These are phyloP conservation scores for Monosporozyma siamensis DNA, from an alignment of 805 yeast species.

Conservation along the genomic window DNA sequence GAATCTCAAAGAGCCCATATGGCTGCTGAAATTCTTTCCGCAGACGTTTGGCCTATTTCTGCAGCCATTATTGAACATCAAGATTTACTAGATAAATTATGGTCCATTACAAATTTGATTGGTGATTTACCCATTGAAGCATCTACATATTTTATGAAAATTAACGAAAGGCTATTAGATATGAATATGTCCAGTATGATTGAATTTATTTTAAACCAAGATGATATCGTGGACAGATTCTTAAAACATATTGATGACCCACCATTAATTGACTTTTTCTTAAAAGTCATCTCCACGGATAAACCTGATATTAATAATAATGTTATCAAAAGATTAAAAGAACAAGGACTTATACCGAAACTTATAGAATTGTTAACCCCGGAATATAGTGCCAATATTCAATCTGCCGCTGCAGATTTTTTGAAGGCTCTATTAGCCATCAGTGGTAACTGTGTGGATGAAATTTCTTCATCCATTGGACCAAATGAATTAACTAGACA, in stretches of 20 bases:
- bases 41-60: constrained; percentile 90
- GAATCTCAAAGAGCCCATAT: constrained; percentile 45
- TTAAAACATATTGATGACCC: constrained; percentile 85
- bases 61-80: constrained; percentile 78
- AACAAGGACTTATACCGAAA: constrained; percentile 64
- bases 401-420: constrained; percentile 92
- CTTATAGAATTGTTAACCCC: constrained; percentile 66
- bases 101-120: constrained; percentile 68
- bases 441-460: constrained; percentile 84
- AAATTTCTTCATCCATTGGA: constrained; percentile 83
- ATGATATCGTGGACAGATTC: constrained; percentile 67
- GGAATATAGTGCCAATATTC: constrained; percentile 56
- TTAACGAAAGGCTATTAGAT: constrained; percentile 81
- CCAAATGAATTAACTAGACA: constrained; percentile 92
- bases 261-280: constrained; percentile 83
- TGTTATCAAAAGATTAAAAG: constrained; percentile 63
- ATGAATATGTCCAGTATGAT: constrained; percentile 78
- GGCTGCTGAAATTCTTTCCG: constrained; percentile 82
- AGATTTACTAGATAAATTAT: constrained; percentile 54
- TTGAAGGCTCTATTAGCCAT: constrained; percentile 88
- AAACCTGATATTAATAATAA: constrained; percentile 86
- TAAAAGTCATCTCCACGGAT: constrained; percentile 87
- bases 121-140: constrained; percentile 62
- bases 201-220: constrained; percentile 57
- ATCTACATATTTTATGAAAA: constrained; percentile 84